Evolutionary conservation across 306 rosid genomes (phyloP).

Genomic region (Corylus avellana): DNA sequence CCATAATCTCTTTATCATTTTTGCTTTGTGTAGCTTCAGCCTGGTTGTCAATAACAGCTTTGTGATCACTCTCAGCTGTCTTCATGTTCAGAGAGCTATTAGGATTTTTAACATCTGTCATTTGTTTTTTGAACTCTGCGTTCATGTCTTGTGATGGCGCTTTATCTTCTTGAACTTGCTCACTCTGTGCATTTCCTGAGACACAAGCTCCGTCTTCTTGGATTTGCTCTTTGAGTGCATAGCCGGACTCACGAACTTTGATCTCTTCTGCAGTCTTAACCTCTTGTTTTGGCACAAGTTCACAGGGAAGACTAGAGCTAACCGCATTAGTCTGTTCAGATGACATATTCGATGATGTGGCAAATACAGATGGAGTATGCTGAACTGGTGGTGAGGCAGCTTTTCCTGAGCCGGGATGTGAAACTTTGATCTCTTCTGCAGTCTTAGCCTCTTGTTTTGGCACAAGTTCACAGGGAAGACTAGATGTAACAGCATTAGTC

Average conservation of each 20-base stretch:
- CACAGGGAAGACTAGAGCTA: constrained; percentile 27
- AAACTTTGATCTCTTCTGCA: constrained; percentile 26
- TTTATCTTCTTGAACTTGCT: constrained; percentile 33
- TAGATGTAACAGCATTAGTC: constrained; percentile 32
- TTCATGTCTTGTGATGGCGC: constrained; percentile 18
- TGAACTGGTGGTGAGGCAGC: constrained; percentile 26
- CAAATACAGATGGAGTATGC: constrained; percentile 21
- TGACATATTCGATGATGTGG: constrained; percentile 17
- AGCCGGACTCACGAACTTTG: constrained; percentile 12
- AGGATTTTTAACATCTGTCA: constrained; percentile 22
- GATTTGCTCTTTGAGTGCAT: constrained; percentile 24
- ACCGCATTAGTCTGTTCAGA: constrained; percentile 35
- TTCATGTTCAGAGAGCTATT: constrained; percentile 8
- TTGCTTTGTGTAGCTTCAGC: constrained; percentile 25
- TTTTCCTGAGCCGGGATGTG: constrained; percentile 30
- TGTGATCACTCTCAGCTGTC: constrained; percentile 19
- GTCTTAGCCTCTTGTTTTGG: constrained; percentile 43
- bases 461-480: constrained; percentile 28
- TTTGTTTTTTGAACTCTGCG: constrained; percentile 16
- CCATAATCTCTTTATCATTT: constrained; percentile 18
- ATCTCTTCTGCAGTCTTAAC: constrained; percentile 37
- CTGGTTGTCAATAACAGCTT: constrained; percentile 14
- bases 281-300: constrained; percentile 38
- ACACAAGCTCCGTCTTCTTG: constrained; percentile 24
- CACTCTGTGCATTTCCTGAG: constrained; percentile 3